A percentile compares a stretch with the other conserved stretches of the same genome.
Conservation (phyloP, 2,329 filamentous ascomycete genomes). For the Chrysosporium keratinophilum region DNA sequence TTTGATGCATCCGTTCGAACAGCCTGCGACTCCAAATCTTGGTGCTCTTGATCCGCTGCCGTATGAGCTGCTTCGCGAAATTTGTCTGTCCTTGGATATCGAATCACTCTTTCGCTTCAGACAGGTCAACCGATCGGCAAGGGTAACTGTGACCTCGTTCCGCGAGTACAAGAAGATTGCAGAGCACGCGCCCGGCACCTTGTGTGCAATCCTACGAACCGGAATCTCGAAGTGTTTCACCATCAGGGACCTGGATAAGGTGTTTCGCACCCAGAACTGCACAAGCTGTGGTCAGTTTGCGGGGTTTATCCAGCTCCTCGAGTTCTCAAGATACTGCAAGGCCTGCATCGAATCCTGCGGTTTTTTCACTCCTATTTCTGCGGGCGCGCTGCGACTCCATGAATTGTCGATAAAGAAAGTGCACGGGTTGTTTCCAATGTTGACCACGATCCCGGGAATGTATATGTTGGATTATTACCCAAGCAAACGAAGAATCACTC, state of each 20-base stretch:
- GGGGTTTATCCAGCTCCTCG: slow-evolving; percentile 9
- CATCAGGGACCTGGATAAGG: slow-evolving; percentile 1
- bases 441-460: slow-evolving; percentile 3
- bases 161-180: slow-evolving; percentile 4
- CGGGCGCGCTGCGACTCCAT: background rate
- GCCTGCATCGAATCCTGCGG: background rate
- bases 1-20: slow-evolving; percentile 4
- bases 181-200: slow-evolving; percentile 3
- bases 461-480: slow-evolving; percentile 3
- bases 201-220: slow-evolving; percentile 9
- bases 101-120: slow-evolving; percentile 9
- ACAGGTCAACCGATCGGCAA: slow-evolving; percentile 8
- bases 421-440: slow-evolving; percentile 1
- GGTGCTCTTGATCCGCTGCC: slow-evolving; percentile 8
- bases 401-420: background rate
- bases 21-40: background rate
- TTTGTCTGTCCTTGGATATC: slow-evolving; percentile 6
- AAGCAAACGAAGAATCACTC: background rate
- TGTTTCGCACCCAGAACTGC: slow-evolving; percentile 8
- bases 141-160: slow-evolving; percentile 5
- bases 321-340: slow-evolving; percentile 3
- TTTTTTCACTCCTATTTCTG: background rate
- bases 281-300: slow-evolving; percentile 6
- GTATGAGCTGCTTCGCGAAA: slow-evolving; percentile 1
- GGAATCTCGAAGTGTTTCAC: slow-evolving; percentile 7